Evolutionary conservation across 2,329 filamentous ascomycete species (phyloP).

Genomic region (Balansia obtecta): DNA sequence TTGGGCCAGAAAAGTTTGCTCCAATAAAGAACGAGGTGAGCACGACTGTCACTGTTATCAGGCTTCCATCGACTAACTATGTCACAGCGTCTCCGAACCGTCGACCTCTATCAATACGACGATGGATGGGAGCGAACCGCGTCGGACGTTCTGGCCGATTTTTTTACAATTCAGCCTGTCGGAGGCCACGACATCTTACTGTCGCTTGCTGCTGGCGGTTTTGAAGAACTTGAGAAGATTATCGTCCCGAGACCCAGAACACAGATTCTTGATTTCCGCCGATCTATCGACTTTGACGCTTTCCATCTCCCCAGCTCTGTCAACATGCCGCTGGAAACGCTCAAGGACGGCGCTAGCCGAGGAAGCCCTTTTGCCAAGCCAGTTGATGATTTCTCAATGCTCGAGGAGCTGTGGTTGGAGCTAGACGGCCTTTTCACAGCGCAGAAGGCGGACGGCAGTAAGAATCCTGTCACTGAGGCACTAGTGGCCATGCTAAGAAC

Average conservation of each 20-base stretch:
- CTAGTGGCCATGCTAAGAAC: slow-evolving; percentile 18
- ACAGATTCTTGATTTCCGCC: slow-evolving; percentile 31
- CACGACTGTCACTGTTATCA: not conserved
- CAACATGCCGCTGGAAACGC: slow-evolving; percentile 30
- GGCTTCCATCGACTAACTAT: slow-evolving; percentile 9
- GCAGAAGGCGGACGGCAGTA: slow-evolving; percentile 15
- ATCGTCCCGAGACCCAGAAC: slow-evolving; percentile 17
- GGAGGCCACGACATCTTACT: slow-evolving; percentile 14
- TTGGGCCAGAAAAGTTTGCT: slow-evolving; percentile 34
- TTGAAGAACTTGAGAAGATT: slow-evolving; percentile 14
- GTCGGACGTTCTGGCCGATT: slow-evolving; percentile 24
- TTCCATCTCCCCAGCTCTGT: slow-evolving; percentile 33
- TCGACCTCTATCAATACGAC: slow-evolving; percentile 42
- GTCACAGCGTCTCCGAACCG: slow-evolving; percentile 29
- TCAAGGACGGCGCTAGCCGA: slow-evolving; percentile 15
- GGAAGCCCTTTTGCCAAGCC: slow-evolving; percentile 26
- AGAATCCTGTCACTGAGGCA: slow-evolving; percentile 15
- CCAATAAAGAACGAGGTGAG: slow-evolving; percentile 30
- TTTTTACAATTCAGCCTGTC: slow-evolving; percentile 17
- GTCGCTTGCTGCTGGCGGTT: slow-evolving; percentile 9
- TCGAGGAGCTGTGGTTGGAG: slow-evolving; percentile 35
- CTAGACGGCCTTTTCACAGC: slow-evolving; percentile 31
- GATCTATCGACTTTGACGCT: slow-evolving; percentile 25
- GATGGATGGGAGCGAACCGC: slow-evolving; percentile 39
- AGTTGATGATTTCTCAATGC: slow-evolving; percentile 30